Evolutionary conservation across 2,329 filamentous ascomycete genomes (phyloP).

Genomic region (Verticillium isaacii): DNA sequence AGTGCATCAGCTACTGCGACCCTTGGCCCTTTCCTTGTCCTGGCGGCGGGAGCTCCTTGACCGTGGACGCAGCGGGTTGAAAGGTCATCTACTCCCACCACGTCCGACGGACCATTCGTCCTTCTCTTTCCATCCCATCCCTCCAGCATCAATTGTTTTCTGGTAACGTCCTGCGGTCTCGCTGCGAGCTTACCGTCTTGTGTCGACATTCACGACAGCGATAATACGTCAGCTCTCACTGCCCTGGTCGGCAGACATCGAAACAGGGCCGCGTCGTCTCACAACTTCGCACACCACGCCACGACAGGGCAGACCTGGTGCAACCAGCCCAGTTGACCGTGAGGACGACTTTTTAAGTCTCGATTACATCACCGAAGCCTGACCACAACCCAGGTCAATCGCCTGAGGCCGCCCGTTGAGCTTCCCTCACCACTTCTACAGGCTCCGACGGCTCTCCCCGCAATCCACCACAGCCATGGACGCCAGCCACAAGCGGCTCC

Average conservation of each 20-base stretch:
- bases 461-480: conserved; percentile 15
- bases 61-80: neutral
- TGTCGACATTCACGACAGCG: neutral
- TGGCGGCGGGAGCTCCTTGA: neutral
- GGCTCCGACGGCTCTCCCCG: no score
- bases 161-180: neutral
- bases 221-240: neutral
- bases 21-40: neutral
- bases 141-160: neutral
- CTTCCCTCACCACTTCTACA: neutral
- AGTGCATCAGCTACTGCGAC: conserved; percentile 7
- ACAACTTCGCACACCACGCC: neutral
- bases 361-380: neutral
- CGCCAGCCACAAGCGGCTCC: conserved; percentile 25
- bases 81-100: neutral
- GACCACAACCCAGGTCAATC: neutral
- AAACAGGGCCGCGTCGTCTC: neutral
- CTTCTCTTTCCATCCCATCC: neutral
- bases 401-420: neutral
- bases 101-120: neutral
- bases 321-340: neutral
- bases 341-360: no score
- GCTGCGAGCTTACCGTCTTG: neutral
- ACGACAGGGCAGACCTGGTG: neutral
- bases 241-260: neutral